Base-by-base conservation (phyloP, 805 yeast species). In the Pichia phayaonensis region DNA sequence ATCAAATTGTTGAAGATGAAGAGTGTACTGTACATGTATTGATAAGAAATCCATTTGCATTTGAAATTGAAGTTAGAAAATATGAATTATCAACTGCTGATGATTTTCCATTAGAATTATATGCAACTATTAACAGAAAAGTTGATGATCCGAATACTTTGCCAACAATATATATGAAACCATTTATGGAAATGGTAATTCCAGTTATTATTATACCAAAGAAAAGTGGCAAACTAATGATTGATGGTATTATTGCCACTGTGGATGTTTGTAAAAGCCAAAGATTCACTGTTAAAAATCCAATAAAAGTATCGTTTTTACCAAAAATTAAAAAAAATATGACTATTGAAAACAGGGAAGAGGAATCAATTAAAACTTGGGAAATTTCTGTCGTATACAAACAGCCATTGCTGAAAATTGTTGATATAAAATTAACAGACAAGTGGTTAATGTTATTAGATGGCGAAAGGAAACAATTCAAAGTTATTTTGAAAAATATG, bases 1-100 rank as follows among this genome's bases (percentile, higher is more conserved):
- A 54, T 5, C 47, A 54, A 18, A 56, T 81, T 8, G 81, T 82
- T 18, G 78, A 77, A 55, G 86, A 81, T 34, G 96, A 89, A 48
- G 70, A 76, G 5, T 76, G 79, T 13, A 84, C 80, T 50, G 69
- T 86, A 18, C 62, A 70, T 7, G 68, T 87, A 2, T 68, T 72
- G 3, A 59, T 90, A 10, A 90, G 85, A 60, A 92, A 92, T 62
- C 96, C 96, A 10, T 88, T 80, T 67, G 77, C 78, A 7, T 88
- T 87, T 64, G 88, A 84, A 41, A 68, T 90, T 15, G 82, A 79
- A 39, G 67, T 90, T 6, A 70, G 72, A 20, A 75, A 75, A 29
- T 60, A 84, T 3, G 59, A 67, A 39, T 65, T 84, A 2, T 56
- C 59, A 6, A 58, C 68, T 5, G 47, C 55, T 1, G 64, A 57